phyloP scores from a whole-genome alignment of 306 rosid genomes.

The Rubus idaeus region DNA sequence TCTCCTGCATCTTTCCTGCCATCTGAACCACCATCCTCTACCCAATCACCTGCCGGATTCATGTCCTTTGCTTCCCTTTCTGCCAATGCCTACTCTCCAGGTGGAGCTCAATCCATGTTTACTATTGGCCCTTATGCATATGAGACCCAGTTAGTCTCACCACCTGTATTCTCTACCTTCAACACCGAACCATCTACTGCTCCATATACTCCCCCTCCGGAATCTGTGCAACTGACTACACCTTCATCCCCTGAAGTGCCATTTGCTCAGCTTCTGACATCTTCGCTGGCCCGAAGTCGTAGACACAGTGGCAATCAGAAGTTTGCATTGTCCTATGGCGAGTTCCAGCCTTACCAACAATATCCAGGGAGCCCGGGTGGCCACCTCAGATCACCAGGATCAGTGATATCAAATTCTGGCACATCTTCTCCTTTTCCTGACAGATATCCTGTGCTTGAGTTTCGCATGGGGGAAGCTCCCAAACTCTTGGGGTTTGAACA shows the following conservation, averaged over 20 bases:
- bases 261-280: constrained; percentile 88
- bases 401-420: constrained; percentile 87
- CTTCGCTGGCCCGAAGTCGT: constrained; percentile 69
- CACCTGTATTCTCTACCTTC: constrained; percentile 89
- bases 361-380: constrained; percentile 94
- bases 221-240: constrained; percentile 88
- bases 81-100: constrained; percentile 64
- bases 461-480: constrained; percentile 73
- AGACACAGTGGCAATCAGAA: constrained; percentile 56
- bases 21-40: constrained; percentile 82
- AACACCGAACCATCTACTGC: constrained; percentile 96
- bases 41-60: constrained; percentile 82
- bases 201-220: constrained; percentile 91
- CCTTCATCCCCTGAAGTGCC: constrained; percentile 99
- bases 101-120: constrained; percentile 81
- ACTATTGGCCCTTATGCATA: constrained; percentile 93
- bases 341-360: constrained; percentile 82
- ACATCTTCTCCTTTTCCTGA: constrained; percentile 91
- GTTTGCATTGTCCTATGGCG: constrained; percentile 68
- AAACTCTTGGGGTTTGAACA: constrained; percentile 73
- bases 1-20: constrained; percentile 95
- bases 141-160: constrained; percentile 94
- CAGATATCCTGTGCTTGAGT: constrained; percentile 63
- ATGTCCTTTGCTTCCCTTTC: constrained; percentile 73
- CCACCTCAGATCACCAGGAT: constrained; percentile 91